Evolutionary conservation across 2,329 filamentous ascomycete genomes (phyloP).

Genomic region (Fusarium ramigenum): DNA sequence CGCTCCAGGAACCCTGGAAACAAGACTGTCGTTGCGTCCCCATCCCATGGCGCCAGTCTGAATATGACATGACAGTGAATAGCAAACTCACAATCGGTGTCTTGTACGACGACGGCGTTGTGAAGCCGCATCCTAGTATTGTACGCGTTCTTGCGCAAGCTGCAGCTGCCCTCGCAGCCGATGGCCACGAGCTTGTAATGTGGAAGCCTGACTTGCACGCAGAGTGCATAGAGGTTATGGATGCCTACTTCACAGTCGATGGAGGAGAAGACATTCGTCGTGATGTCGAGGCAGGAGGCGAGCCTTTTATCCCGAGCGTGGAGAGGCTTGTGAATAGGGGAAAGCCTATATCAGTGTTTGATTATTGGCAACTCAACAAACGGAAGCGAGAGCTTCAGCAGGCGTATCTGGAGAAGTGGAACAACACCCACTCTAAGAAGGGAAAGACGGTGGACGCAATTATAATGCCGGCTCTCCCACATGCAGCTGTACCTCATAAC

Average conservation of each 20-base stretch:
- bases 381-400: slow-evolving; percentile 56
- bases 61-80: slow-evolving; percentile 52
- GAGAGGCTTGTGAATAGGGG: slow-evolving; percentile 63
- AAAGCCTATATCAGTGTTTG: slow-evolving; percentile 66
- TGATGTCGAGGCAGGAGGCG: slow-evolving; percentile 63
- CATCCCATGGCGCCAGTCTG: slow-evolving; percentile 61
- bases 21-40: slow-evolving; percentile 63
- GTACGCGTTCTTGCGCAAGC: slow-evolving; percentile 54
- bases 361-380: slow-evolving; percentile 74
- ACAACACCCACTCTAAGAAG: slow-evolving; percentile 51
- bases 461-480: slow-evolving; percentile 68
- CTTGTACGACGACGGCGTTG: slow-evolving; percentile 62
- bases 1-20: slow-evolving; percentile 60
- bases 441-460: slow-evolving; percentile 63
- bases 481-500: slow-evolving; percentile 60
- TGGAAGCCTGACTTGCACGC: slow-evolving; percentile 63
- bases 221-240: slow-evolving; percentile 67
- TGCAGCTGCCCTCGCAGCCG: slow-evolving; percentile 49
- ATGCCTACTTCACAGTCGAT: slow-evolving; percentile 69
- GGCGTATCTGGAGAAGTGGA: slow-evolving; percentile 68
- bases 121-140: slow-evolving; percentile 64
- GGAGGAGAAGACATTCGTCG: slow-evolving; percentile 70
- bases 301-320: slow-evolving; percentile 68
- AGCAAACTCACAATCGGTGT: slow-evolving; percentile 60
- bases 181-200: slow-evolving; percentile 63